Base-by-base conservation (phyloP, 768 basidiomycete species). In the Podaxis sp. region DNA sequence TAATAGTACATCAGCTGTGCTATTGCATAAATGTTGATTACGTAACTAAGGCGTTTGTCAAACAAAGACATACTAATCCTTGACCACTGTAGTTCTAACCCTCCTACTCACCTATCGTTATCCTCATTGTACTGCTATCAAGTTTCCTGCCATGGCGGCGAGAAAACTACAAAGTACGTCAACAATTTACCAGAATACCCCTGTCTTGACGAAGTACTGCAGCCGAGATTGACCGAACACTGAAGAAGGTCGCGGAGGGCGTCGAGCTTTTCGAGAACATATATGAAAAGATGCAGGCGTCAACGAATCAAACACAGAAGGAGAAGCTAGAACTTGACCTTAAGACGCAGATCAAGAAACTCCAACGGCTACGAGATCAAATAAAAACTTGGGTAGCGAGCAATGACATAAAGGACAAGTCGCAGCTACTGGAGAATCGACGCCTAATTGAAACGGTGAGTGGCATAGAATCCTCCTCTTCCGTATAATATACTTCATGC, bases 381-480 rank as follows among this genome's bases (percentile, higher is more conserved):
- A 98, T 99, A 70, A 99, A 99, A 87, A 93, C 93, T 1, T 99
- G 97, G 97, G 87, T 96, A 48, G 89, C 93, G 48, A 94, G 89
- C 76, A 94, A 93, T 74, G 97, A 99, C 77, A 97, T 99, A 74
- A 98, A 98, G 81, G 97, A 99, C 85, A 99, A 98, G 85, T 84
- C 87, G 13, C 79, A 84, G 62, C 80, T 99, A 67, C 76, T 96
- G 70, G 97, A 98, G 47, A 95, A 96, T 80, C 87, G 97, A 67
- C 89, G 87, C 74, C 79, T 98, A 63, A 99, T 99, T 71, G 97
- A 99, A 78, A 95, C 93, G 70, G 97, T 98, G 72, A 76, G 90
- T 77, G 35, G 32, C 23, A 32, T 51, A 36, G 21, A 35, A 6
- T 18, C 46, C 50, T 13, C 54, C 52, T 16, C 57, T 46, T 59